Conservation (phyloP, 768 basidiomycete genomes). For the Russula brevipes region DNA sequence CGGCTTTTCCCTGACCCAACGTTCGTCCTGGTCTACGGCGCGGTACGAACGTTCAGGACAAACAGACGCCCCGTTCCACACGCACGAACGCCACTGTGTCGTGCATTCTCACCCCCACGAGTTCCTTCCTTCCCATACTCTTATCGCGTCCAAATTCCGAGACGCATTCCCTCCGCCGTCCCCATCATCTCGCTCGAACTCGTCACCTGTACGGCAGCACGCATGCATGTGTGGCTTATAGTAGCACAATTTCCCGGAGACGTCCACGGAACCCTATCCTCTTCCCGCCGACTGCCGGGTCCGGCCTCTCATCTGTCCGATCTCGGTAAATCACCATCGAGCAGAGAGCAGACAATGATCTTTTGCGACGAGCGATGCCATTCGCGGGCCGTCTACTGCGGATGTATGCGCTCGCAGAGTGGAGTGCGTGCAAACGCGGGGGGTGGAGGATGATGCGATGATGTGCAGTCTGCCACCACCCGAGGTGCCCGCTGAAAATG, state of each 20-base stretch:
- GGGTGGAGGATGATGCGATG: no score
- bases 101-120: not conserved
- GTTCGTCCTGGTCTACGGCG: no score
- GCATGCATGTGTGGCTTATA: not conserved
- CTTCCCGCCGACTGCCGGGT: not conserved
- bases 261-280: not conserved
- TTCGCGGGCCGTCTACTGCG: not conserved
- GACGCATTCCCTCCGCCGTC: not conserved
- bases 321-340: no score
- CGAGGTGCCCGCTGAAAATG: no score
- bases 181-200: not conserved
- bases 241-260: not conserved
- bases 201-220: not conserved
- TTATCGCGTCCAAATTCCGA: no score
- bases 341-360: not conserved
- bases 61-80: not conserved
- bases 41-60: no score
- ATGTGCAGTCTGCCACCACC: no score
- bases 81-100: not conserved
- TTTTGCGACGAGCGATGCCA: not conserved
- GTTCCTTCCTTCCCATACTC: no score
- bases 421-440: no score
- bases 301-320: not conserved
- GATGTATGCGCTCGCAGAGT: no score
- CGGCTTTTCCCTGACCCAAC: no score